Evolutionary conservation across 1,284 basidiomycete genomes (phyloP).

Genomic region (Neotropicomus parvogracilis): DNA sequence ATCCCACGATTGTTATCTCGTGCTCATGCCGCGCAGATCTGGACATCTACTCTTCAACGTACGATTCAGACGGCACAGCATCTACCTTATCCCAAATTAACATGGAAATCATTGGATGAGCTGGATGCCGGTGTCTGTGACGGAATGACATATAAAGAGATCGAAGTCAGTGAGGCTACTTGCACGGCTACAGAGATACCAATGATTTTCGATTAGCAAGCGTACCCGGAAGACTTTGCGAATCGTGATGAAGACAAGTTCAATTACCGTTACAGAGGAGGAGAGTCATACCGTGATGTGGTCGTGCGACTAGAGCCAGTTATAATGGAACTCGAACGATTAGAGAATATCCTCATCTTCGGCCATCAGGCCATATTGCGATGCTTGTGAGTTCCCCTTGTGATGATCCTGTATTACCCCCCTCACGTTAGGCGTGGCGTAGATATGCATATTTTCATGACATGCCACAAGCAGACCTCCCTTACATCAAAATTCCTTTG

Average conservation of each 20-base stretch:
- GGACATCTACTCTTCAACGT: slow-evolving; percentile 93
- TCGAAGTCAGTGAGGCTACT: slow-evolving; percentile 60
- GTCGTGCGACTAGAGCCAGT: slow-evolving; percentile 96
- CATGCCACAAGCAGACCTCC: slow-evolving; percentile 88
- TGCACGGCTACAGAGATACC: background rate
- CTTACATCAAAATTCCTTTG: slow-evolving; percentile 95
- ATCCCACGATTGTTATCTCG: background rate
- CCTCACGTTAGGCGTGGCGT: background rate
- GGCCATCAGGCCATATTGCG: slow-evolving; percentile 96
- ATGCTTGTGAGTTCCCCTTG: slow-evolving; percentile 60
- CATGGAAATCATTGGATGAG: slow-evolving; percentile 98
- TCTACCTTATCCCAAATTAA: slow-evolving; percentile 88
- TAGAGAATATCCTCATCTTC: slow-evolving; percentile 95
- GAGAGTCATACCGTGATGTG: slow-evolving; percentile 94
- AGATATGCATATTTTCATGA: slow-evolving; percentile 96
- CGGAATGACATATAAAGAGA: slow-evolving; percentile 99
- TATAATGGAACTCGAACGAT: slow-evolving; percentile 98
- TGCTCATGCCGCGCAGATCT: slow-evolving; percentile 55
- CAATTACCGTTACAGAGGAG: slow-evolving; percentile 95
- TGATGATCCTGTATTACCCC: background rate
- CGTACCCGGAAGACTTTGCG: slow-evolving; percentile 98
- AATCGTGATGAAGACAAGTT: slow-evolving; percentile 99
- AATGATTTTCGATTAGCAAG: slow-evolving; percentile 49
- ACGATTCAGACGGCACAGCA: slow-evolving; percentile 89
- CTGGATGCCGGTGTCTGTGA: slow-evolving; percentile 99